Evolutionary conservation across 1,284 basidiomycete genomes (phyloP).

Genomic region (Moniliophthora roreri): DNA sequence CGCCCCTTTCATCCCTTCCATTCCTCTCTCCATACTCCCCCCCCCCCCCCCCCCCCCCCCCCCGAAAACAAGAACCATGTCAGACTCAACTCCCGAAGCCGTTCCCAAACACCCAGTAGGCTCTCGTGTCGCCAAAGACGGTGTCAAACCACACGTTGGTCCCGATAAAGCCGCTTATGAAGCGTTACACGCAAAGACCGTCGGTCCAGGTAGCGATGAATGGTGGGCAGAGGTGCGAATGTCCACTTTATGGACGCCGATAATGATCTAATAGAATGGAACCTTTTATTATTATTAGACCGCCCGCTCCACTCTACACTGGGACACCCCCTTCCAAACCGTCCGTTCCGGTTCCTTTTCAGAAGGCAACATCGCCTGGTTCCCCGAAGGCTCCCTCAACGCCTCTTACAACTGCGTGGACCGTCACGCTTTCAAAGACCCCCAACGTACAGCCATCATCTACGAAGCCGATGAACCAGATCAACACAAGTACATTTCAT

Average conservation of each 20-base stretch:
- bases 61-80: slow-evolving; percentile 16
- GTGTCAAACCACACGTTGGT: slow-evolving; percentile 71
- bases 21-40: too few relatives aligned
- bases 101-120: slow-evolving; percentile 57
- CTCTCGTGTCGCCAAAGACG: slow-evolving; percentile 59
- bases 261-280: slow-evolving; percentile 1
- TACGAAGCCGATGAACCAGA: slow-evolving; percentile 97
- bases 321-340: slow-evolving; percentile 91
- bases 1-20: neutral
- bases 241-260: neutral
- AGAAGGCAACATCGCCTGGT: slow-evolving; percentile 93
- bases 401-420: slow-evolving; percentile 98
- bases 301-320: slow-evolving; percentile 81
- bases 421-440: slow-evolving; percentile 90
- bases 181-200: slow-evolving; percentile 64
- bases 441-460: slow-evolving; percentile 94
- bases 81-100: slow-evolving; percentile 21
- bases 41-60: neutral
- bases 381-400: slow-evolving; percentile 87
- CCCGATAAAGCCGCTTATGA: slow-evolving; percentile 76
- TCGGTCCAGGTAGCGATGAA: slow-evolving; percentile 73
- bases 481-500: slow-evolving; percentile 78
- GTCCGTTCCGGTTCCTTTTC: slow-evolving; percentile 86
- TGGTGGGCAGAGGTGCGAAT: slow-evolving; percentile 85
- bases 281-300: slow-evolving; percentile 41